These are phyloP conservation scores for Talaromyces atroroseus DNA, from an alignment of 2,329 filamentous ascomycete species.

Conservation along the genomic window DNA sequence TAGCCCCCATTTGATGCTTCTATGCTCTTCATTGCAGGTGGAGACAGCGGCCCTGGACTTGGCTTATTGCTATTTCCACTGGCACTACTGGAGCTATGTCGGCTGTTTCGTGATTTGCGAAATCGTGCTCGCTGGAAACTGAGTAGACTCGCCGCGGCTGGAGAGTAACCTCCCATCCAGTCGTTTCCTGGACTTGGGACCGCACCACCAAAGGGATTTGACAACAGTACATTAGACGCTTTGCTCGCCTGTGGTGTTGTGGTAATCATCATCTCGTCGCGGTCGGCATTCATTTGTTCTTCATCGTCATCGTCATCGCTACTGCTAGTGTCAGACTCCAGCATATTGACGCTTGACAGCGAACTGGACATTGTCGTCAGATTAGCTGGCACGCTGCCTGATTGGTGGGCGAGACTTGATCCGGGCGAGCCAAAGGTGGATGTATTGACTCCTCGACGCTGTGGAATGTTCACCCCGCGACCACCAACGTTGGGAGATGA, in stretches of 20 bases:
- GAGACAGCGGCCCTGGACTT: constrained; percentile 69
- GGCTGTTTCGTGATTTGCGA: constrained; percentile 53
- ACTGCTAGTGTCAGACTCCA: constrained; percentile 73
- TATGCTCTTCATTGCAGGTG: constrained; percentile 58
- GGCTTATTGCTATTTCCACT: constrained; percentile 65
- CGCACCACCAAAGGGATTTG: constrained; percentile 43
- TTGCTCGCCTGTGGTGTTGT: constrained; percentile 70
- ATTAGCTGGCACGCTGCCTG: constrained; percentile 64
- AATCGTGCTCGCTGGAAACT: constrained; percentile 66
- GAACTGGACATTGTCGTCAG: constrained; percentile 72
- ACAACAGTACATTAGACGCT: constrained; percentile 34
- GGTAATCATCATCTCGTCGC: constrained; percentile 72
- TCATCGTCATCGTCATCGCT: constrained; percentile 55
- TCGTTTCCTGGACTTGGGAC: constrained; percentile 53
- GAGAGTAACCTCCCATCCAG: constrained; percentile 61
- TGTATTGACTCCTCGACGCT: constrained; percentile 42
- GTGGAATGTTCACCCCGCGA: constrained; percentile 57
- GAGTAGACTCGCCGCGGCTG: constrained; percentile 68
- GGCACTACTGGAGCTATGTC: constrained; percentile 64
- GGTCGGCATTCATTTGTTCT: constrained; percentile 60
- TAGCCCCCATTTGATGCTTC: constrained; percentile 50
- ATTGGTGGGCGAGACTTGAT: constrained; percentile 53
- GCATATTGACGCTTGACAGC: constrained; percentile 70
- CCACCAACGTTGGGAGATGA: constrained; percentile 81
- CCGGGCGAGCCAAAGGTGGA: constrained; percentile 60